Evolutionary conservation across 306 rosid species (phyloP).

Genomic region (Cucurbita maxima): DNA sequence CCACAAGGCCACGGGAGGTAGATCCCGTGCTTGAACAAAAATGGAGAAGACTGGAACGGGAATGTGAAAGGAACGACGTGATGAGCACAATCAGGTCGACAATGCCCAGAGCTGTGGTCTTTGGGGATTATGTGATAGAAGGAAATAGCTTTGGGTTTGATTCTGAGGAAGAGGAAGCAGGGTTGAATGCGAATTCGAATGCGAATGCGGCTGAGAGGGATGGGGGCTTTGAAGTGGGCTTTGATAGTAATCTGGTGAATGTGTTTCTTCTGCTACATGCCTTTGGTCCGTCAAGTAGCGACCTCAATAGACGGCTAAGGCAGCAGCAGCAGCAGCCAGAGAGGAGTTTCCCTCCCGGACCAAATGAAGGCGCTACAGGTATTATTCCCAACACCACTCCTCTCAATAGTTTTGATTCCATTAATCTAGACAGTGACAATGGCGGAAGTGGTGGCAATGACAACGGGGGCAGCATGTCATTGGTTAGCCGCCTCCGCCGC

Average conservation of each 20-base stretch:
- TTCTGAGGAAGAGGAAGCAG: constrained; percentile 53
- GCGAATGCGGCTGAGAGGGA: constrained; percentile 36
- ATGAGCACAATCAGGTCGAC: constrained; percentile 85
- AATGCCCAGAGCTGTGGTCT: constrained; percentile 86
- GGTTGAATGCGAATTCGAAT: constrained; percentile 27
- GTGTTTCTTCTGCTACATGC: constrained; percentile 78
- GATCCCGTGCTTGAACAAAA: constrained; percentile 80
- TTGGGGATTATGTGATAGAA: constrained; percentile 89
- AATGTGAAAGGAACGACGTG: constrained; percentile 84
- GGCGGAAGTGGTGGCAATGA: constrained; percentile 14
- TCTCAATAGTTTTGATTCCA: constrained; percentile 25
- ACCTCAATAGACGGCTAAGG: constrained; percentile 38
- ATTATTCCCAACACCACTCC: constrained; percentile 23
- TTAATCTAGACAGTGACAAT: constrained; percentile 33
- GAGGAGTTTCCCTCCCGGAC: constrained; percentile 22
- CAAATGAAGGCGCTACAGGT: constrained; percentile 20
- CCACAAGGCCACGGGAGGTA: constrained; percentile 67
- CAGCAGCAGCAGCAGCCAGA: constrained; percentile 18
- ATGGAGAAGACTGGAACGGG: constrained; percentile 94
- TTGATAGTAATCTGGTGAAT: constrained; percentile 62
- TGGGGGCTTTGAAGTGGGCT: constrained; percentile 50
- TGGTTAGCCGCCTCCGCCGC: constrained; percentile 60
- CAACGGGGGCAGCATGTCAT: constrained; percentile 38
- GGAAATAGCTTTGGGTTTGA: constrained; percentile 41
- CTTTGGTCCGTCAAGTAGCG: constrained; percentile 51